These are phyloP conservation scores for Aureobasidium zeae DNA, from an alignment of 2,329 filamentous ascomycete genomes.

Conservation along the genomic window DNA sequence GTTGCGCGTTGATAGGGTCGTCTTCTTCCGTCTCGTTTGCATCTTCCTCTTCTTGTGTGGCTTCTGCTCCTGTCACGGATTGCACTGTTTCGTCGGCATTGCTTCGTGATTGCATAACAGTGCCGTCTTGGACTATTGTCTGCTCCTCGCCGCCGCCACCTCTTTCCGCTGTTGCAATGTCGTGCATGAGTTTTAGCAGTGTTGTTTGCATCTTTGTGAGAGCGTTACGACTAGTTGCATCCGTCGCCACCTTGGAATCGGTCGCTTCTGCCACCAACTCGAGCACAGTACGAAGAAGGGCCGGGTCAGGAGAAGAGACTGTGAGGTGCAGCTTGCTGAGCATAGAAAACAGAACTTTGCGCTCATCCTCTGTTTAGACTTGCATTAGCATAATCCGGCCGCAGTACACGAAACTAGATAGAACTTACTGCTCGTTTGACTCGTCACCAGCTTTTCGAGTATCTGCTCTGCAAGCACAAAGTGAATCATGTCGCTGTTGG, in stretches of 20 bases:
- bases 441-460: conserved; percentile 61
- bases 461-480: conserved; percentile 68
- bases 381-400: not conserved
- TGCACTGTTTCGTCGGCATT: conserved; percentile 10
- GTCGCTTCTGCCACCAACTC: conserved; percentile 40
- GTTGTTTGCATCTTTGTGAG: conserved; percentile 45
- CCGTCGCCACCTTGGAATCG: conserved; percentile 41
- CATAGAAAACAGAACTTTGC: conserved; percentile 68
- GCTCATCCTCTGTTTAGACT: conserved; percentile 62
- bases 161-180: conserved; percentile 26
- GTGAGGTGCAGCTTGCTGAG: conserved; percentile 74
- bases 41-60: conserved; percentile 1
- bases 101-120: not conserved
- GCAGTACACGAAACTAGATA: not conserved
- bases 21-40: conserved; percentile 14
- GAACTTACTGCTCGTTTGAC: conserved; percentile 53
- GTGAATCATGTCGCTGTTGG: conserved; percentile 46
- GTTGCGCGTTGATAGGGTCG: conserved; percentile 17
- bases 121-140: conserved; percentile 20
- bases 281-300: conserved; percentile 32
- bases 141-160: conserved; percentile 27
- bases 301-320: conserved; percentile 22
- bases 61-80: conserved; percentile 8
- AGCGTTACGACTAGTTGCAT: conserved; percentile 44
- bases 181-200: conserved; percentile 47